Base-by-base conservation (phyloP, 2,329 filamentous ascomycete species). In the Neofusicoccum cordaticola region DNA sequence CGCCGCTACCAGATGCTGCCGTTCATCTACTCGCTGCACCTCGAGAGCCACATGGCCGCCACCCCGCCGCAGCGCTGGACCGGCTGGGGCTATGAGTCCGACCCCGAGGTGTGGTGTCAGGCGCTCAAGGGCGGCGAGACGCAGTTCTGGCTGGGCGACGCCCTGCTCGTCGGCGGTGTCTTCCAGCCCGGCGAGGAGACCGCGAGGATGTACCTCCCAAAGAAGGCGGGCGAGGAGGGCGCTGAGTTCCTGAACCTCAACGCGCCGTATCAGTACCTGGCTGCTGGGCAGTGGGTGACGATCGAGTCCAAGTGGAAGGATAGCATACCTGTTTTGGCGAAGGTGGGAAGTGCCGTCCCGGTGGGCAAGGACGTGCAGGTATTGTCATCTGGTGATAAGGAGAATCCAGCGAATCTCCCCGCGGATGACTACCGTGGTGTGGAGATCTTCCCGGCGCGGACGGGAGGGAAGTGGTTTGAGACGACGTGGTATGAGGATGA, bases 111-210 rank as follows among this genome's bases (percentile, higher is more conserved):
- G 0, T 92, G 89, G 89, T 85, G 78, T 2, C 81, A 80, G 53
- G 70, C 79, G 0, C 77, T 91, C 2, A 87, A 84, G 63, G 80
- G 84, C 35, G 88, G 88, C 7, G 89, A 91, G 68, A 84, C 85
- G 3, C 89, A 92, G 71, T 92, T 88, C 78, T 92, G 88, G 88
- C 84, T 91, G 27, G 89, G 89, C 11, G 86, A 90, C 63, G 80
- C 83, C 0, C 76, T 91, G 8, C 80, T 92, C 0, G 78, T 92
- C 7, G 87, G 87, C 2, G 61, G 61, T 35, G 87, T 91, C 0
- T 91, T 89, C 70, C 83, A 88, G 69, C 78, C 87, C 0, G 86
- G 85, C 3, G 79, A 80, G 1, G 80, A 75, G 22, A 80, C 77
- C 11, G 85, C 84, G 0, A 81, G 77, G 11, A 77, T 92, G 8